phyloP scores from a whole-genome alignment of 2,329 filamentous ascomycete genomes.

The Erysiphe pulchra region DNA sequence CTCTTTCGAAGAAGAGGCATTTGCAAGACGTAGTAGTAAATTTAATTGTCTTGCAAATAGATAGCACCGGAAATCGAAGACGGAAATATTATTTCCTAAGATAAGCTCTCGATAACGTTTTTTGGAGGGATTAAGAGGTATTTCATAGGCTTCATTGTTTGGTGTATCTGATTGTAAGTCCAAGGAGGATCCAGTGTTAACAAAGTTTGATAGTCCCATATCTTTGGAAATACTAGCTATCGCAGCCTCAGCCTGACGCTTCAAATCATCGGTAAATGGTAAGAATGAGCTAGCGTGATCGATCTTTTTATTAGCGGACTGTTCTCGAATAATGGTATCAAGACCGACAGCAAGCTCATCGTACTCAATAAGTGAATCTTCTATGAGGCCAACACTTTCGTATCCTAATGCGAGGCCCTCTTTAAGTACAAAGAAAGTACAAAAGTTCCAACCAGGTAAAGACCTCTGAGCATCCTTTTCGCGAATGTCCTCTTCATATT shows the following conservation, averaged over 20 bases:
- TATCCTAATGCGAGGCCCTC: slow-evolving; percentile 84
- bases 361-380: slow-evolving; percentile 84
- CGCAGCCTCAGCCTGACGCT: slow-evolving; percentile 27
- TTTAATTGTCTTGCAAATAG: slow-evolving; percentile 76
- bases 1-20: slow-evolving; percentile 35
- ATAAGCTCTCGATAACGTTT: slow-evolving; percentile 86
- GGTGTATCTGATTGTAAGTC: slow-evolving; percentile 18
- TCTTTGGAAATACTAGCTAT: slow-evolving; percentile 17
- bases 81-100: slow-evolving; percentile 75
- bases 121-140: slow-evolving; percentile 33
- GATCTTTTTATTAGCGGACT: slow-evolving; percentile 31
- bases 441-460: slow-evolving; percentile 95
- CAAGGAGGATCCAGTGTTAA: slow-evolving; percentile 22
- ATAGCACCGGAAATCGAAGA: slow-evolving; percentile 88
- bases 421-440: slow-evolving; percentile 95
- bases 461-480: slow-evolving; percentile 73
- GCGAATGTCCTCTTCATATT: slow-evolving; percentile 93
- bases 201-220: slow-evolving; percentile 12
- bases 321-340: slow-evolving; percentile 57
- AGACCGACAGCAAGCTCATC: slow-evolving; percentile 79
- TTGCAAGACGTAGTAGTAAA: slow-evolving; percentile 60
- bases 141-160: slow-evolving; percentile 22
- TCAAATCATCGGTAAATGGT: slow-evolving; percentile 47
- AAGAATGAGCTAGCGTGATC: slow-evolving; percentile 50
- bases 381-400: slow-evolving; percentile 83